Evolutionary conservation across 257 asterid species (phyloP), one percentile per base, ranked within the genome.

Genomic region (Jacaranda copaia): DNA sequence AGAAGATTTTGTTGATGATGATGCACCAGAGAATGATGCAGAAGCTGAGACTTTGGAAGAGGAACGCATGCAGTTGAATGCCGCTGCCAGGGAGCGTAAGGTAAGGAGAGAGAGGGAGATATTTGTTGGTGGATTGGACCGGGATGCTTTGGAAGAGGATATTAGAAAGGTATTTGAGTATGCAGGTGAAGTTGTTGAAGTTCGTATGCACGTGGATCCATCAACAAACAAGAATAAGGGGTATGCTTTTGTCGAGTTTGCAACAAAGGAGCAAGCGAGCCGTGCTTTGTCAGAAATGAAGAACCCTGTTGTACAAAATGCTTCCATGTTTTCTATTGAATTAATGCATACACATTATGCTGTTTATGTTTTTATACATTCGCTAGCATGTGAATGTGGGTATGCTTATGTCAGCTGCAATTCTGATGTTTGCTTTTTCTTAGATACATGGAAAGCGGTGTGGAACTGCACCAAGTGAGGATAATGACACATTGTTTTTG

Each of bases 371-470:
- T 73, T 10, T n/a, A 5, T 68, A 19, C 9, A 12, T 38, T 14
- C 61, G 66, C 38, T 69, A 52, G 10, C 40, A n/a, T 56, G 75
- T 65, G 56, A 25, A 15, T 52, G 8, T 8, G 6, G 36, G 9
- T 14, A 18, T 18, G 38, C 49, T 7, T 15, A 56, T 56, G 56
- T 72, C n/a, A 5, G 51, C 19, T 76, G 70, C 68, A 64, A 66
- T 60, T 67, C 82, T 77, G 72, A 77, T 74, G 55, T 67, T 72
- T n/a, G 32, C 25, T 57, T 56, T 70, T 35, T 75, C 69, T 66
- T 77, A 89, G 94, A 85, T 89, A 77, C 88, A 85, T 76, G 94
- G 94, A 55, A 89, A 89, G 77, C 89, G 91, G 40, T 89, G 94
- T 64, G 89, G 89, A 14, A 80, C 87, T 79, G 83, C 90, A 52